Evolutionary conservation across 495 filamentous ascomycete species (phyloP).

Genomic region (Jackrogersella minutella): DNA sequence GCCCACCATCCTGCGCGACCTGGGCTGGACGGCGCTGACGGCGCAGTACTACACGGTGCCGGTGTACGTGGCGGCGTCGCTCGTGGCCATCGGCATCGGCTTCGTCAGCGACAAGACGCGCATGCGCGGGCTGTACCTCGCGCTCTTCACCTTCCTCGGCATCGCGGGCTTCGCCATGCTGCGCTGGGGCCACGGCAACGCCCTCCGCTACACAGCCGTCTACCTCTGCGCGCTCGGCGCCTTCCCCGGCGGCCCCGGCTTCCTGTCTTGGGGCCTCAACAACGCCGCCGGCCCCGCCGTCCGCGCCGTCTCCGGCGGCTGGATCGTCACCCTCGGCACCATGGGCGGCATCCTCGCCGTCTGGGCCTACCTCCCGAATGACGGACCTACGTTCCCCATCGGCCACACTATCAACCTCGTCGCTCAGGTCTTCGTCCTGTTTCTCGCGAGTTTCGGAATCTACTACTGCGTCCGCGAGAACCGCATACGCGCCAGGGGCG

Average conservation of each 20-base stretch:
- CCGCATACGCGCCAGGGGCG: conserved; percentile 55
- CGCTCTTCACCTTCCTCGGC: conserved; percentile 55
- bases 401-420: conserved; percentile 68
- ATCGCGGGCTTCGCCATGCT: conserved; percentile 54
- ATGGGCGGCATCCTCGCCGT: conserved; percentile 64
- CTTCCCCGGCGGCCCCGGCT: conserved; percentile 62
- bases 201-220: conserved; percentile 53
- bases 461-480: conserved; percentile 64
- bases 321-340: conserved; percentile 63
- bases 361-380: conserved; percentile 62
- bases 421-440: conserved; percentile 53
- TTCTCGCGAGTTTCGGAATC: conserved; percentile 58
- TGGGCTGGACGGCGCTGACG: conserved; percentile 55
- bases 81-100: conserved; percentile 65
- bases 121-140: conserved; percentile 68
- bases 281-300: conserved; percentile 65
- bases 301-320: conserved; percentile 61
- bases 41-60: conserved; percentile 62
- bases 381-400: conserved; percentile 59
- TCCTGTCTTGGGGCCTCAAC: conserved; percentile 65
- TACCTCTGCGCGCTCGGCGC: conserved; percentile 61
- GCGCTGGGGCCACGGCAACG: conserved; percentile 37
- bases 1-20: conserved; percentile 57
- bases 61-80: conserved; percentile 60
- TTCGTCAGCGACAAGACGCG: conserved; percentile 65